These are phyloP conservation scores for Trichodelitschia bisporula DNA, from an alignment of 495 filamentous ascomycete species.

Conservation along the genomic window DNA sequence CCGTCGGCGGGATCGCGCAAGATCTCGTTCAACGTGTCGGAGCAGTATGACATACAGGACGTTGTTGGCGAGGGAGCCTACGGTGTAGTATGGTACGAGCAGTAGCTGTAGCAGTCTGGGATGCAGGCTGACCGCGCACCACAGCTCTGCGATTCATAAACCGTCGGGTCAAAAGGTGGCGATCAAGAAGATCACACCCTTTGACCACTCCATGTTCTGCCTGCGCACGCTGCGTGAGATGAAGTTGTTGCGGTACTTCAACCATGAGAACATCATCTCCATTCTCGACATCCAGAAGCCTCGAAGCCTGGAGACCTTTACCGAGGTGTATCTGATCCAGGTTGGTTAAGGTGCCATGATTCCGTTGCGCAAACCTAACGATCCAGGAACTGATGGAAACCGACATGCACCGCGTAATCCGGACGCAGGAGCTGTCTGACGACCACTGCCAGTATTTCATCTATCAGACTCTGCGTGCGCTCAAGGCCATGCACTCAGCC, in stretches of 20 bases:
- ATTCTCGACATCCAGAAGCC: slow-evolving; percentile 99
- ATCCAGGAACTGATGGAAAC: slow-evolving; percentile 95
- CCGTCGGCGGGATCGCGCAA: slow-evolving; percentile 41
- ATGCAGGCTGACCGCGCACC: slow-evolving; percentile 3
- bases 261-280: slow-evolving; percentile 99
- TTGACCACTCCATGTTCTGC: slow-evolving; percentile 99
- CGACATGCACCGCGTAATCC: slow-evolving; percentile 98
- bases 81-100: slow-evolving; percentile 84
- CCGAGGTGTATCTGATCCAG: slow-evolving; percentile 97
- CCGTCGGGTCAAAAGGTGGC: slow-evolving; percentile 96
- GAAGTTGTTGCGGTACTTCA: slow-evolving; percentile 98
- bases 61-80: slow-evolving; percentile 98
- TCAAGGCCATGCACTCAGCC: slow-evolving; percentile 97
- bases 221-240: slow-evolving; percentile 92
- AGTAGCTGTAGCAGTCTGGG: background rate
- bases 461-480: slow-evolving; percentile 35
- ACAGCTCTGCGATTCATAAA: slow-evolving; percentile 94
- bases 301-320: slow-evolving; percentile 82
- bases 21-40: slow-evolving; percentile 99
- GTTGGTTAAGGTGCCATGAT: slow-evolving; percentile 21
- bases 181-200: slow-evolving; percentile 99
- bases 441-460: slow-evolving; percentile 34
- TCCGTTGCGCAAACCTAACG: slow-evolving; percentile 1
- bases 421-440: slow-evolving; percentile 66
- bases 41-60: slow-evolving; percentile 99